Evolutionary conservation across 2,329 filamentous ascomycete genomes (phyloP), one percentile per base, ranked within the genome.

Genomic region (Aspergillus luchuensis): DNA sequence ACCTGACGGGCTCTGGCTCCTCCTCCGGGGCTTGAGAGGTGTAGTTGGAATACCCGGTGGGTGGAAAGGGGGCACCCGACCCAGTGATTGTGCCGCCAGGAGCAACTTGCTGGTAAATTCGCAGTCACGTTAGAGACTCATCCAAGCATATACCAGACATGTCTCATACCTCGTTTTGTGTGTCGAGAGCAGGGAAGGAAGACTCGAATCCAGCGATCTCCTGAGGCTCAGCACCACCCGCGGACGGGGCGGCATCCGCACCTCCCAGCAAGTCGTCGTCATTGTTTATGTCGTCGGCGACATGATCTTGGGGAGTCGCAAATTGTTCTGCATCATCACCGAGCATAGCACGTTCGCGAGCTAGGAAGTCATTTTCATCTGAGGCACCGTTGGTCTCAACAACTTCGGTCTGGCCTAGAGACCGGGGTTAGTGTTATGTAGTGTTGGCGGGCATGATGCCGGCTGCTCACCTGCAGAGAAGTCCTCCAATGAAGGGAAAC

Each of bases 291-390:
- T 87, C 84, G 43, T 86, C 86, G 59, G 33, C 81, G 76, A 70
- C 72, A 54, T 77, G 75, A 65, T 96, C 91, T 72, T 89, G 87
- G 63, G 87, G 84, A 33, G 91, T 90, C 65, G 89, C 84, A 77
- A 99, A 99, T 81, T 93, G 91, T 70, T 92, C 86, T 62, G 95
- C 95, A 77, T 98, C 95, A 65, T 97, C 95, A 67, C 95, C 95
- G 7, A 99, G 87, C 17, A 89, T 79, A 63, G 92, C 95, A 73
- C 92, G 91, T 81, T 99, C 95, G 68, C 94, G 91, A 64, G 91
- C 88, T 52, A 98, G 87, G 77, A 99, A 98, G 78, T 97, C 92
- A 72, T 91, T 88, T 64, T 86, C 83, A 33, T 89, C 88, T 90
- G 78, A 65, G 60, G 62, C 65, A 36, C 68, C 67, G 50, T 71